Percentiles rank a stretch among this genome's conserved stretches.
phyloP scores from a whole-genome alignment of 2,329 filamentous ascomycete genomes.

The Neoascochyta sp. region DNA sequence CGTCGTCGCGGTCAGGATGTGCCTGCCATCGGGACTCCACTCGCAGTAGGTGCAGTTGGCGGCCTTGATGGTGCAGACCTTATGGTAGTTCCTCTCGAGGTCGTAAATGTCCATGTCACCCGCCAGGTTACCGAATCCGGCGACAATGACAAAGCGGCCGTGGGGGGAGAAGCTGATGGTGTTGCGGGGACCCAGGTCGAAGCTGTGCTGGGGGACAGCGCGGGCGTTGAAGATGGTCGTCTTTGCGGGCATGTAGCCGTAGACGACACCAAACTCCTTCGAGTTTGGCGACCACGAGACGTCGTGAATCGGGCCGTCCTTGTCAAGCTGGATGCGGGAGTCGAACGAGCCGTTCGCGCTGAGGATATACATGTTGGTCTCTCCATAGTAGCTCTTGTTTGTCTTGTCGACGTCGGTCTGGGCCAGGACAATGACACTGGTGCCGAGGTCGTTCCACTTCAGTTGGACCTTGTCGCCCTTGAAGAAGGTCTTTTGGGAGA shows the following conservation, averaged over 20 bases:
- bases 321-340: conserved; percentile 86
- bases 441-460: conserved; percentile 94
- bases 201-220: conserved; percentile 76
- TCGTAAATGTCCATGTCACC: conserved; percentile 98
- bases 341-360: conserved; percentile 90
- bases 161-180: conserved; percentile 93
- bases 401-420: conserved; percentile 98
- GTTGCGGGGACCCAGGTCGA: conserved; percentile 84
- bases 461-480: conserved; percentile 98
- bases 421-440: conserved; percentile 86
- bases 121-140: conserved; percentile 94
- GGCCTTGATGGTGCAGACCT: conserved; percentile 90
- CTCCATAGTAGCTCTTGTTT: conserved; percentile 98
- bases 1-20: conserved; percentile 96
- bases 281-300: conserved; percentile 98
- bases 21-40: conserved; percentile 94
- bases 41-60: conserved; percentile 94
- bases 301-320: conserved; percentile 96
- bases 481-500: conserved; percentile 98
- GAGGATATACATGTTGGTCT: conserved; percentile 93
- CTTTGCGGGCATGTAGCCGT: conserved; percentile 99
- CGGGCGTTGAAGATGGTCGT: conserved; percentile 95
- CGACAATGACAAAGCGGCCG: conserved; percentile 87
- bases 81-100: conserved; percentile 86
- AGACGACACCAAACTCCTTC: conserved; percentile 95